Evolutionary conservation across 106 monocot genomes (phyloP).

Genomic region (Hemerocallis citrina): DNA sequence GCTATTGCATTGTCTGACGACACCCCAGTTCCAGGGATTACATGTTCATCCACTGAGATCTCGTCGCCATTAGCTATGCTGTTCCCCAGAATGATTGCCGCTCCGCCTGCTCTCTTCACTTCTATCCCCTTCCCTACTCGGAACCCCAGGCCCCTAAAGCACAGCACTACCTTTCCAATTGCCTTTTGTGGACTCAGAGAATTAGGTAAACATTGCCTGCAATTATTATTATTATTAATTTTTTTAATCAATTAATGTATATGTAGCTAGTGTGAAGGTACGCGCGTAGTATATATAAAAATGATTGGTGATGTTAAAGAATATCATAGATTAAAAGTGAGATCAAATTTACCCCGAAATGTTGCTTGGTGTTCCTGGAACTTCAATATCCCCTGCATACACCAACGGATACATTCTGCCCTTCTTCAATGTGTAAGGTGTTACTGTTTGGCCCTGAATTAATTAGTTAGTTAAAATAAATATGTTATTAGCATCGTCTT

Average conservation of each 20-base stretch:
- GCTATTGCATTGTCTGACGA: constrained; percentile 17
- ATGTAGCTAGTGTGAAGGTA: too few species aligned
- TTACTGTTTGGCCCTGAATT: constrained; percentile 62
- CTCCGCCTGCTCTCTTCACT: constrained; percentile 71
- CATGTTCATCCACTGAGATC: constrained; percentile 59
- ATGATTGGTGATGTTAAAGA: too few species aligned
- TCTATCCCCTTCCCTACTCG: constrained; percentile 68
- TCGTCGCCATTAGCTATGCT: constrained; percentile 43
- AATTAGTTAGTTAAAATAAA: background rate
- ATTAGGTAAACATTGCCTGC: constrained; percentile 76
- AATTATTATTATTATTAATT: too few species aligned
- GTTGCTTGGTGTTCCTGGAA: constrained; percentile 44
- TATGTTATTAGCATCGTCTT: background rate
- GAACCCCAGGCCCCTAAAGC: constrained; percentile 56
- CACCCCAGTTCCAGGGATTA: constrained; percentile 56
- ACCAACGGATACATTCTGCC: constrained; percentile 41
- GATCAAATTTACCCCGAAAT: constrained; percentile 33
- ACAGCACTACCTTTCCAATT: constrained; percentile 66
- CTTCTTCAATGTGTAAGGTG: constrained; percentile 32
- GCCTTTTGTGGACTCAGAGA: constrained; percentile 47
- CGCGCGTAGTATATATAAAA: too few species aligned
- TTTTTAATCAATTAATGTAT: too few species aligned
- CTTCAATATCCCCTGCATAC: constrained; percentile 54
- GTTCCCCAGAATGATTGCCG: constrained; percentile 73
- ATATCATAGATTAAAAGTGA: too few species aligned